Base-by-base conservation (phyloP, 2,329 filamentous ascomycete genomes). In the Furcasterigmium sp. region DNA sequence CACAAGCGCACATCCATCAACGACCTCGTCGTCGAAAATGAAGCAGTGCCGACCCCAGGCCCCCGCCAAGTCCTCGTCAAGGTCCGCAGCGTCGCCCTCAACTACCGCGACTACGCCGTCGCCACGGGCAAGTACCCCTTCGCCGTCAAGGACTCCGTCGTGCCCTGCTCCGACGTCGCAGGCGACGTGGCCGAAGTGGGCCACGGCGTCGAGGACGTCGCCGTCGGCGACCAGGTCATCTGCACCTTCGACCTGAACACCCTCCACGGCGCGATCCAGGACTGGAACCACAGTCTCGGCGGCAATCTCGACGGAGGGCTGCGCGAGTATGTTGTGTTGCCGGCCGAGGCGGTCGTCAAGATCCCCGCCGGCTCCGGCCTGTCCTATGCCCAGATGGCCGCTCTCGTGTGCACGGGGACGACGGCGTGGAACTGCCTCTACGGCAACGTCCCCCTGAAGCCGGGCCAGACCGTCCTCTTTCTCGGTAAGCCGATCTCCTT, bases 351-450 rank as follows among this genome's bases (percentile, higher is more conserved):
- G 0, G 44, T 70, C 7, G 62, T 75, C 15, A 62, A 59, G 39
- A 58, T 69, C 0, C 69, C 72, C 1, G 46, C 46, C 17, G 59
- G 60, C 20, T 48, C 67, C 44, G 53, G 53, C 1, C 58, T 62
- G 37, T 58, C 47, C 37, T 65, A 53, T 35, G 51, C 50, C 3
- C 61, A 68, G 44, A 62, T 67, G 50, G 64, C 67, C 0, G 54
- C 57, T 13, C 60, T 69, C 8, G 49, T 70, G 9, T 66, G 66
- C 10, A 68, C 73, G 36, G 72, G 70, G 4, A 53, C 58, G 3
- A 75, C 71, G 9, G 72, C 64, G 3, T 76, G 72, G 69, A 72
- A 68, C 56, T 59, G 65, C 5, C 60, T 77, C 39, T 71, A 70
- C 51, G 65, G 65, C 5, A 63, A 62, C 54, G 46, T 53, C 1